Base-by-base conservation (phyloP, 352 stramenopile species). In the Elongisporangium undulatum region DNA sequence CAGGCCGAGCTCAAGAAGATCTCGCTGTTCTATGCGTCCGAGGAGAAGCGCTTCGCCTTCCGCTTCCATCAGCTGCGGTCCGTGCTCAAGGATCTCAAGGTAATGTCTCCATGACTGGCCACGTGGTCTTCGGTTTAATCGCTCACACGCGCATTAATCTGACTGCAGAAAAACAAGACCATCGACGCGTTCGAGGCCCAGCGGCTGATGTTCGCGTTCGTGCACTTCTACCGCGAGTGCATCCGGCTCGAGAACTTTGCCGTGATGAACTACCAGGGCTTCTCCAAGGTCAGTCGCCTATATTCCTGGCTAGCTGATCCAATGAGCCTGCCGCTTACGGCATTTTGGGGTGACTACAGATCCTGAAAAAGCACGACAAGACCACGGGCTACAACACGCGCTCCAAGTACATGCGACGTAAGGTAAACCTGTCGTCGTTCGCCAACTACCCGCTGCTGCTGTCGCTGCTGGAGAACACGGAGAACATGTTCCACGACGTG, bases 331-430 rank as follows among this genome's bases (percentile, higher is more conserved):
- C 4, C 15, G 16, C 38, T 63, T 24, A 62, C 23, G 15, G 29
- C 23, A 16, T 24, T 59, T 29, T 53, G 15, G 58, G n/a, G 49
- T 58, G 26, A 53, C 45, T 29, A 3, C 51, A 72, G 82, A 93
- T 93, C 55, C 59, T 93, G 13, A 93, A 93, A 58, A 93, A 93
- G 56, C 83, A 93, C 58, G 83, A 93, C 71, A 91, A 91, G 56
- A 86, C 88, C 68, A 93, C 83, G 23, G 83, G 83, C n/a, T 90
- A 91, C 66, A 87, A 89, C 65, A 93, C 83, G 26, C 72, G 83
- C 8, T 87, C 81, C 64, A 93, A 89, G 78, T 93, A 93, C 69
- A 93, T 93, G 81, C 73, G 75, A 23, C 79, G 75, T 29, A 93
- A 90, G 61, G 83, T 93, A 49, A 93, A 91, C 61, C 63, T 89